A percentile compares a stretch with the other conserved stretches of the same genome.
Conservation (phyloP, 768 basidiomycete species). For the Lactifluus volemus region DNA sequence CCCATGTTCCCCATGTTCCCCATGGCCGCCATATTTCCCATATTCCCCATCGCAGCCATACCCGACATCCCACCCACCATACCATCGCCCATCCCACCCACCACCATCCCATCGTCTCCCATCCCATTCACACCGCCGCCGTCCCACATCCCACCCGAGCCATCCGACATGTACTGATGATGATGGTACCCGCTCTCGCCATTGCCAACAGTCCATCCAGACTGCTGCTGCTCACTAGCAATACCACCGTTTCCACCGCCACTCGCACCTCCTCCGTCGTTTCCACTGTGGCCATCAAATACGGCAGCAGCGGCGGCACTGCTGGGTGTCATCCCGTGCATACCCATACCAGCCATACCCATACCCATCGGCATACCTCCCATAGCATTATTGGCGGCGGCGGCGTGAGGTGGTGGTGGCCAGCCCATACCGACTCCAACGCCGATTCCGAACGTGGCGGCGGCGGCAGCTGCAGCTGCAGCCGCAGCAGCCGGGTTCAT, state of each 20-base stretch:
- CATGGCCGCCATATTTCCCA: constrained; percentile 19
- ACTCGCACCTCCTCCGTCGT: constrained; percentile 1
- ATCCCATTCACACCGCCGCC: constrained; percentile 23
- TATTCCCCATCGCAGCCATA: constrained; percentile 20
- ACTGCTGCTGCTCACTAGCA: no score
- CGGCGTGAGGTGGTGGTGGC: background rate
- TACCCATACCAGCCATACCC: constrained; percentile 20
- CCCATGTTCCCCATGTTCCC: constrained; percentile 19
- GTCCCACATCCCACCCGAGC: constrained; percentile 27
- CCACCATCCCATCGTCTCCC: constrained; percentile 30
- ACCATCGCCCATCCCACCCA: constrained; percentile 5
- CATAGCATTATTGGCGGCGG: no score
- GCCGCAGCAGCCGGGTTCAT: background rate
- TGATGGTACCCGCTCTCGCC: constrained; percentile 11
- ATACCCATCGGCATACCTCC: constrained; percentile 4
- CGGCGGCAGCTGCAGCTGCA: background rate
- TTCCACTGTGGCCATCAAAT: background rate
- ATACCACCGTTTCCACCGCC: background rate
- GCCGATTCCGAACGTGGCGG: constrained; percentile 20
- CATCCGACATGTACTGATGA: constrained; percentile 22
- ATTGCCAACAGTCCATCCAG: no score
- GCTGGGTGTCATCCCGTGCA: background rate
- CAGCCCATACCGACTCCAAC: constrained; percentile 14
- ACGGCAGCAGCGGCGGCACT: background rate
- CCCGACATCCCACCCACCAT: constrained; percentile 20